A percentile compares a stretch with the other conserved stretches of the same genome.
Conservation (phyloP, 2,329 filamentous ascomycete species). For the Fusarium devonianum region DNA sequence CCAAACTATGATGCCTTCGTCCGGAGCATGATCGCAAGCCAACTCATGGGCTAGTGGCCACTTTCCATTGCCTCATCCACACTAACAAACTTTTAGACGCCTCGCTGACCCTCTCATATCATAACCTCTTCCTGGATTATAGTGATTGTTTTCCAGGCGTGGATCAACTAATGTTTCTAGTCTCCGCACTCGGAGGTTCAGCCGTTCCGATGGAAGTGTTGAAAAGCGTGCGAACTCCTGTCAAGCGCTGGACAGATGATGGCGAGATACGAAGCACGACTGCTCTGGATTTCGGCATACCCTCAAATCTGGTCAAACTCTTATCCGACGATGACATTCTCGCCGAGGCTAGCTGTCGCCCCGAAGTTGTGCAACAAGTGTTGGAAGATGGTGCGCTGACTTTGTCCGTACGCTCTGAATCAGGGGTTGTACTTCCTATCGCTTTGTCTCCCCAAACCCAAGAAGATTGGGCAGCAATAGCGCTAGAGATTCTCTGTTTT, state of each 20-base stretch:
- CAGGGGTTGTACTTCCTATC: not conserved
- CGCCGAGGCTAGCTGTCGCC: not conserved
- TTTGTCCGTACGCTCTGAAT: slow-evolving; percentile 34
- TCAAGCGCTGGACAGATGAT: slow-evolving; percentile 37
- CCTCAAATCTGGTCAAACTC: slow-evolving; percentile 22
- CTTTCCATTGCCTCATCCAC: accelerated
- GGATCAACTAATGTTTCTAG: slow-evolving; percentile 39
- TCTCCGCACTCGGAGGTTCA: slow-evolving; percentile 34
- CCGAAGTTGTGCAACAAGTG: slow-evolving; percentile 18
- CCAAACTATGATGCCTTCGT: slow-evolving; percentile 32
- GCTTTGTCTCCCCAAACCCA: slow-evolving; percentile 20
- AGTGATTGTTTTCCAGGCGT: slow-evolving; percentile 36
- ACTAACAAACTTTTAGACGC: slow-evolving; percentile 4
- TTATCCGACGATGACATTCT: slow-evolving; percentile 29
- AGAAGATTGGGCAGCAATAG: slow-evolving; percentile 31
- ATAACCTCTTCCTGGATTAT: slow-evolving; percentile 39
- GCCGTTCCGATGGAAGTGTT: slow-evolving; percentile 38
- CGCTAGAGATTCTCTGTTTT: slow-evolving; percentile 41
- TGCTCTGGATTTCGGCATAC: slow-evolving; percentile 38
- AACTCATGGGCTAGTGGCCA: slow-evolving; percentile 21
- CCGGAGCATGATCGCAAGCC: slow-evolving; percentile 34
- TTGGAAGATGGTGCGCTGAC: slow-evolving; percentile 30
- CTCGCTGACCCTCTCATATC: slow-evolving; percentile 23
- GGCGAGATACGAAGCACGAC: slow-evolving; percentile 40
- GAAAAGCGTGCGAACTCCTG: slow-evolving; percentile 26